Conservation (phyloP, 108 stramenopile species). For the Phaeodactylum tricornutum region DNA sequence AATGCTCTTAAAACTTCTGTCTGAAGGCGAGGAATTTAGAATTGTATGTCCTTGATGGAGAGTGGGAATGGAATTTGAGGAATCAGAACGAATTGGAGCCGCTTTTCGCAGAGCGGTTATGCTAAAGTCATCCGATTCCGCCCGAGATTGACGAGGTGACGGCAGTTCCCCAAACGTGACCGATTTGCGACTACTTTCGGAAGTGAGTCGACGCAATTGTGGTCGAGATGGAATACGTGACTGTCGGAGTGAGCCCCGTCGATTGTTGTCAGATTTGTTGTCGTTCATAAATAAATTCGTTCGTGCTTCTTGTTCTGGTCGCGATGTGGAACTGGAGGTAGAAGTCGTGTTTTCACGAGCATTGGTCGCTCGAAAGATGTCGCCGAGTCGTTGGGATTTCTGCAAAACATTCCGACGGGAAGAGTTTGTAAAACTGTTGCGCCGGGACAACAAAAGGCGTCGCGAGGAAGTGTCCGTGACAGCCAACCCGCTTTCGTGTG, state of each 20-base stretch:
- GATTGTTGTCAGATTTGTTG: too few relatives aligned
- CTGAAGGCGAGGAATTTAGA: not conserved
- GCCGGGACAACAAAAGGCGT: slow-evolving; percentile 13
- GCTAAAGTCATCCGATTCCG: not conserved
- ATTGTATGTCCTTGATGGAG: slow-evolving; percentile 18
- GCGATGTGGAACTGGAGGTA: too few relatives aligned
- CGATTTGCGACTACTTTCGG: slow-evolving; percentile 9
- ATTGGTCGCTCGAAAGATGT: not conserved
- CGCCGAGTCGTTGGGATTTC: not conserved
- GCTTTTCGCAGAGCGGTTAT: not conserved
- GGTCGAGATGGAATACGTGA: not conserved
- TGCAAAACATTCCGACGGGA: not conserved
- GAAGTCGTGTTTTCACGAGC: too few relatives aligned
- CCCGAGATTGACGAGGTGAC: not conserved
- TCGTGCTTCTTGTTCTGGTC: not conserved
- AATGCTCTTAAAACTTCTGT: not conserved
- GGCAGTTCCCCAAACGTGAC: slow-evolving; percentile 1
- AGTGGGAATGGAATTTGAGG: slow-evolving; percentile 16
- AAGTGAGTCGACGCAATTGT: slow-evolving; percentile 1
- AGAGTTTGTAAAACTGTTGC: not conserved
- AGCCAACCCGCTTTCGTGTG: slow-evolving; percentile 38
- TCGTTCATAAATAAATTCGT: not conserved
- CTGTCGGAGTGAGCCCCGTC: not conserved
- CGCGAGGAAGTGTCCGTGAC: slow-evolving; percentile 14
- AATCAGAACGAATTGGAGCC: slow-evolving; percentile 7